These are phyloP conservation scores for Syzygium syzygioides DNA, from an alignment of 441 rosid genomes.

Conservation along the genomic window DNA sequence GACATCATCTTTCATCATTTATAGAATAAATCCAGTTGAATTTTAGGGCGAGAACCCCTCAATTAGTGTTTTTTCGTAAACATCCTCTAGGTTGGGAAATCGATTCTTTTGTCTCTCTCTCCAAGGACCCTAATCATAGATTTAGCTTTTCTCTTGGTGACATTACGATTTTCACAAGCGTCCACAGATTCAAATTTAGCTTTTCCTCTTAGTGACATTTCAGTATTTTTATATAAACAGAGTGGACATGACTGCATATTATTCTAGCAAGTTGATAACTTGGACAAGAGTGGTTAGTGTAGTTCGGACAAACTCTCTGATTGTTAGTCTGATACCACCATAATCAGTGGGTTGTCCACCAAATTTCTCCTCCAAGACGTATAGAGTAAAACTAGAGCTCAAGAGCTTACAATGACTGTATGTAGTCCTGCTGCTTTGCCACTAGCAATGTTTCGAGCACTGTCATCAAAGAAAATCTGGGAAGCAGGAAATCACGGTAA, in stretches of 20 bases:
- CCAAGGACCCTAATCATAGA: background rate
- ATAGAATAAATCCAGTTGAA: background rate
- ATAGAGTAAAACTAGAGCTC: background rate
- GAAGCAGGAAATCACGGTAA: background rate
- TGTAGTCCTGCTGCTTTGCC: constrained; percentile 73
- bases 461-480: constrained; percentile 91
- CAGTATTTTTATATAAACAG: background rate
- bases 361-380: background rate
- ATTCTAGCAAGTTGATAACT: background rate
- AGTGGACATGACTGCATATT: background rate
- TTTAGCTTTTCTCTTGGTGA: background rate
- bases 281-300: background rate
- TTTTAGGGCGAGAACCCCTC: background rate
- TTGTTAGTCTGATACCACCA: background rate
- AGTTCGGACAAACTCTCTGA: background rate
- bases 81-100: background rate
- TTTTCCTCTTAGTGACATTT: background rate
- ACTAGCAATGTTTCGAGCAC: constrained; percentile 71
- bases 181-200: background rate
- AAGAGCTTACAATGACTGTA: constrained; percentile 57
- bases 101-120: background rate
- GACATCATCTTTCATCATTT: background rate
- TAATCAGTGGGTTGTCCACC: background rate
- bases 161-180: background rate
- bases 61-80: background rate